Evolutionary conservation across 2,329 filamentous ascomycete genomes (phyloP), one percentile per base, ranked within the genome.

Genomic region (Aureobasidium melanogenum): DNA sequence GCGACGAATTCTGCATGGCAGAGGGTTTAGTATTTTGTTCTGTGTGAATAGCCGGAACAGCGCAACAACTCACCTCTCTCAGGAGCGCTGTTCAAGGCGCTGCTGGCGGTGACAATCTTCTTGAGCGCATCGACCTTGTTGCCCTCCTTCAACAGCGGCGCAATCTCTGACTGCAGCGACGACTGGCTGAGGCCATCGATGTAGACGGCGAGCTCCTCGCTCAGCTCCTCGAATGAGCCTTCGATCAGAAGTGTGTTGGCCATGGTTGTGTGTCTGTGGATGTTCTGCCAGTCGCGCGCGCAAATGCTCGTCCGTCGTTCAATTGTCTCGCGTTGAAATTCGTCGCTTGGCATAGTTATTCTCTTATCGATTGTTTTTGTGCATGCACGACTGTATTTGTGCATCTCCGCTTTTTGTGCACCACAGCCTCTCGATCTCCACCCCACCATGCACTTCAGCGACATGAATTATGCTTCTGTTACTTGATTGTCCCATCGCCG

Each of bases 161-260:
- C 82, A 73, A 94, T 79, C 68, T 88, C 86, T 67, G 80, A 72
- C 70, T 82, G 80, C 63, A 87, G 72, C 57, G 75, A 77, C 65
- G 71, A 70, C 72, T 89, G 88, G 71, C 89, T 88, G 74, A 92
- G 84, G 69, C 86, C 81, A 76, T 96, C 91, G 74, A 99, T 82
- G 79, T 96, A 97, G 71, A 92, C 88, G 75, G 93, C 91, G 81
- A 99, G 89, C 80, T 99, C 94, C 76, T 89, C 87, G 71, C 89
- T 87, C 73, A 97, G 87, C 80, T 97, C 94, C 75, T 91, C 86
- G 76, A 97, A 96, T 71, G 85, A 84, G 76, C 94, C 94, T 81
- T 99, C 94, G 76, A 99, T 85, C 69, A 87, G 79, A 69, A 65
- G 63, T 39, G 63, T 65, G 60, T 63, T 65, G 43, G 62, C 47